A percentile compares a stretch with the other conserved stretches of the same genome.
Evolutionary conservation across 768 basidiomycete species (phyloP).

Genomic region (Lentinula boryana): DNA sequence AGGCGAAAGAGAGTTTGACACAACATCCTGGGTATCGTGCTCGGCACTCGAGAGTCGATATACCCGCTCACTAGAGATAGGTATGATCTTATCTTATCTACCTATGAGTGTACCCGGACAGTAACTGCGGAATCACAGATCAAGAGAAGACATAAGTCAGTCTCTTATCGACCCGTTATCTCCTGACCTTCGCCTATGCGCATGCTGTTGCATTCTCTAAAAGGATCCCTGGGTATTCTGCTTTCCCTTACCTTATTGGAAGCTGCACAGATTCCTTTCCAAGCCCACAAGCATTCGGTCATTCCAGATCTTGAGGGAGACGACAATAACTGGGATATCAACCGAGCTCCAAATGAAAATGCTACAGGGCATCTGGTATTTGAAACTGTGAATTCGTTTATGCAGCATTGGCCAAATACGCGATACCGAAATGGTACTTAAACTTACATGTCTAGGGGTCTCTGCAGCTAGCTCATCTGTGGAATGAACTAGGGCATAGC

Average conservation of each 20-base stretch:
- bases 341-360: constrained; percentile 17
- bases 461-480: not conserved
- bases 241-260: not conserved
- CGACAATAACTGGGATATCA: constrained; percentile 17
- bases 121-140: not conserved
- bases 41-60: too few relatives aligned
- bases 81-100: not conserved
- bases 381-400: constrained; percentile 21
- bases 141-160: not conserved
- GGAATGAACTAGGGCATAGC: constrained; percentile 12
- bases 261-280: not conserved
- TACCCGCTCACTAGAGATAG: too few relatives aligned
- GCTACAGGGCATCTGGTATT: constrained; percentile 25
- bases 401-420: constrained; percentile 29
- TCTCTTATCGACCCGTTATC: too few relatives aligned
- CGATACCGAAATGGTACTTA: constrained; percentile 21
- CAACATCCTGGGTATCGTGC: too few relatives aligned
- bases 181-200: not conserved
- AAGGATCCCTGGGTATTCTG: too few relatives aligned
- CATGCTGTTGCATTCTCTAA: not conserved
- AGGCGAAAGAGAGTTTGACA: too few relatives aligned
- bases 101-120: not conserved
- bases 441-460: not conserved
- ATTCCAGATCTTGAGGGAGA: not conserved
- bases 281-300: not conserved